Percentiles rank a stretch among this genome's conserved stretches.
Evolutionary conservation across 352 stramenopile species (phyloP).

Genomic region (Globisporangium polare): DNA sequence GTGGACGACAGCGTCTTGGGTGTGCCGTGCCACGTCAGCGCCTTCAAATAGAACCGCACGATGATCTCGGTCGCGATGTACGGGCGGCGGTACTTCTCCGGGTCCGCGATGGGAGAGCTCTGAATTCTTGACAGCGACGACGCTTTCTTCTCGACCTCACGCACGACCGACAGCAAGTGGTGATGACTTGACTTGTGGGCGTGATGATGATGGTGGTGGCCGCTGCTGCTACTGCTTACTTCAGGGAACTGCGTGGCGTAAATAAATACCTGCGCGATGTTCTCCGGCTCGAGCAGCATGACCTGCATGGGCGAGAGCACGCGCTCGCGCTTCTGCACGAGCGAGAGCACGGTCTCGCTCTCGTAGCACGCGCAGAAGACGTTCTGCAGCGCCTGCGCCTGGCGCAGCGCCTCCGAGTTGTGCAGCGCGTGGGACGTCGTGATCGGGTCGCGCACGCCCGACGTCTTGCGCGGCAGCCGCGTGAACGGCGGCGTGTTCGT

Average conservation of each 20-base stretch:
- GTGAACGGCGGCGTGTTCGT: constrained; percentile 31
- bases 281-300: constrained; percentile 56
- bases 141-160: not conserved
- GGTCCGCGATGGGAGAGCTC: constrained; percentile 17
- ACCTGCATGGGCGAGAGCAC: constrained; percentile 61
- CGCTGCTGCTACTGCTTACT: not conserved
- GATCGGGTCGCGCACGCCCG: constrained; percentile 45
- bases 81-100: constrained; percentile 49
- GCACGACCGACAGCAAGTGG: not conserved
- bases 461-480: constrained; percentile 28
- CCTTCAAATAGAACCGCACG: constrained; percentile 68
- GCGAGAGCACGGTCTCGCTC: constrained; percentile 55
- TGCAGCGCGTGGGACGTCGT: constrained; percentile 68
- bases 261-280: constrained; percentile 56
- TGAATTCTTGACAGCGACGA: not conserved
- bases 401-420: constrained; percentile 64
- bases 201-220: constrained; percentile 1
- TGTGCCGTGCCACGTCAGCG: constrained; percentile 60
- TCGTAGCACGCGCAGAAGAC: constrained; percentile 81
- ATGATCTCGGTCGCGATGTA: constrained; percentile 75
- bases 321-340: constrained; percentile 56
- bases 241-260: constrained; percentile 41
- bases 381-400: constrained; percentile 55
- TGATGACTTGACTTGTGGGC: constrained; percentile 9
- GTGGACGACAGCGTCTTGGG: constrained; percentile 28